A percentile compares a stretch with the other conserved stretches of the same genome.
phyloP scores from a whole-genome alignment of 768 basidiomycete species.

The Aureoboletus auriporus region DNA sequence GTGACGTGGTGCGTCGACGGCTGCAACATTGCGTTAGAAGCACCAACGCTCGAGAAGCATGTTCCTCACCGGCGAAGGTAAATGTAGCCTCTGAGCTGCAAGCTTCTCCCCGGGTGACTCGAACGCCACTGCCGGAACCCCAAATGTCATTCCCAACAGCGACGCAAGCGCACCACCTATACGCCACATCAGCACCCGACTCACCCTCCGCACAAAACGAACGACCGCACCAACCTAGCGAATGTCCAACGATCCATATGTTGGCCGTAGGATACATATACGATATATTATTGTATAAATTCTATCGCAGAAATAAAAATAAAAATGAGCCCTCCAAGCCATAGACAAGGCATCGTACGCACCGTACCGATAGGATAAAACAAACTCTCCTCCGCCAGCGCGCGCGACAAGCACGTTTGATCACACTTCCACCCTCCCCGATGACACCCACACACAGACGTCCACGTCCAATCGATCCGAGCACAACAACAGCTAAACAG shows the following conservation, averaged over 20 bases:
- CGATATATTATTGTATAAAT: conserved; percentile 91
- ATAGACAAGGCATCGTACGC: conserved; percentile 25
- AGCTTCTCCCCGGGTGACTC: conserved; percentile 87
- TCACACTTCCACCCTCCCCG: conserved; percentile 78
- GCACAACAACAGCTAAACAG: conserved; percentile 96
- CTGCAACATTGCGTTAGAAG: conserved; percentile 28
- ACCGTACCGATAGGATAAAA: conserved; percentile 92
- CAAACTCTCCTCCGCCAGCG: conserved; percentile 72
- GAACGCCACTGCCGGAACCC: conserved; percentile 81
- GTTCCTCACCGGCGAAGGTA: conserved; percentile 72
- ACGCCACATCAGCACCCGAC: conserved; percentile 23
- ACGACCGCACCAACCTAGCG: conserved; percentile 47
- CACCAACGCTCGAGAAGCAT: not conserved
- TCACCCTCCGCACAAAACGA: not conserved
- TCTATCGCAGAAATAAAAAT: conserved; percentile 39
- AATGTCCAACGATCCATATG: conserved; percentile 85
- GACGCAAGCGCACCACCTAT: conserved; percentile 66
- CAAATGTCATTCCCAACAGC: conserved; percentile 85
- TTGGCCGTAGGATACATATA: conserved; percentile 88
- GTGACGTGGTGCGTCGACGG: conserved; percentile 77
- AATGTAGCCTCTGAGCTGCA: conserved; percentile 74
- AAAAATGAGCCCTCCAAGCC: too few species aligned
- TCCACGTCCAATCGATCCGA: conserved; percentile 88
- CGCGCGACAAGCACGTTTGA: conserved; percentile 68
- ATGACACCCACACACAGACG: conserved; percentile 89